phyloP scores from a whole-genome alignment of 345 rosid genomes.

The Sonneratia caseolaris region DNA sequence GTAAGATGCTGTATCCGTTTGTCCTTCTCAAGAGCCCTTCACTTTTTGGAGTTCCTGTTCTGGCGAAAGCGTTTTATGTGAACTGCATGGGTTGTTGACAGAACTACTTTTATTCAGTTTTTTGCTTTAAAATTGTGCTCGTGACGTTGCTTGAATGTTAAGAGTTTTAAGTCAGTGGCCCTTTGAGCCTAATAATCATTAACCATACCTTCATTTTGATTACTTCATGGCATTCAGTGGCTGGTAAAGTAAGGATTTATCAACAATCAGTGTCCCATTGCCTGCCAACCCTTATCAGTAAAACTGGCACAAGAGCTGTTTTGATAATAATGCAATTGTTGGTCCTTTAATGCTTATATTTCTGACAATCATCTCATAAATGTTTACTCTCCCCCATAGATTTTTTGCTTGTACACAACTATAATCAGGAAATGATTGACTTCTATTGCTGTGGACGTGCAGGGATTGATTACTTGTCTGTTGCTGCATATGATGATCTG shows the following conservation, averaged over 20 bases:
- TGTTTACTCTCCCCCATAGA: background rate
- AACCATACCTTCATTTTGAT: background rate
- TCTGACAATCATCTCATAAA: no score
- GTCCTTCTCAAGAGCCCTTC: background rate
- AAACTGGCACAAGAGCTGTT: no score
- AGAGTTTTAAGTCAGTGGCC: background rate
- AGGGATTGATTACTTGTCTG: constrained; percentile 8
- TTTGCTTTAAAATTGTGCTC: no score
- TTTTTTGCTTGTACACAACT: background rate
- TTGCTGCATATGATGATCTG: constrained; percentile 24
- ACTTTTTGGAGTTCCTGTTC: background rate
- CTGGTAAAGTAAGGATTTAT: background rate
- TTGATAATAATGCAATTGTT: no score
- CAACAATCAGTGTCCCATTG: background rate
- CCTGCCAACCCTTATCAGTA: no score
- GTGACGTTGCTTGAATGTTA: background rate
- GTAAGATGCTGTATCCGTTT: constrained; percentile 19
- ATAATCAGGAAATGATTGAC: background rate
- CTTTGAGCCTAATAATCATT: background rate
- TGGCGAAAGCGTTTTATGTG: background rate
- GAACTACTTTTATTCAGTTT: background rate
- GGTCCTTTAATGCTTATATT: no score
- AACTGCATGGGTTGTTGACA: background rate
- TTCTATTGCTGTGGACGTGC: constrained; percentile 3
- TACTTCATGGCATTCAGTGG: background rate